Conservation (phyloP, 345 rosid species). For the Euclidium syriacum region DNA sequence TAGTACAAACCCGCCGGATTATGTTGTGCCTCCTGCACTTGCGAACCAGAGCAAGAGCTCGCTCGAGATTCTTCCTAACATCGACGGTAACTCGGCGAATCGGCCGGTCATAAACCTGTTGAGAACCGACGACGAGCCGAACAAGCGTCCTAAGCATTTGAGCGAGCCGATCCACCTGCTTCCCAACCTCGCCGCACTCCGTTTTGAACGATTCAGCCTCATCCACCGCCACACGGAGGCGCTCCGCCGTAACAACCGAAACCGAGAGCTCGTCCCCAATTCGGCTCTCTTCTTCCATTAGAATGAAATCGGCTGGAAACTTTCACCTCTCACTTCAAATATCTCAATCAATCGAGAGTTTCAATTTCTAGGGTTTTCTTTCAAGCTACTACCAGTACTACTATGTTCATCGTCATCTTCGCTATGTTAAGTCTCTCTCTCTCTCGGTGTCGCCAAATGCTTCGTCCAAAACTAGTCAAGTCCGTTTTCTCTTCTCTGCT, state of each 20-base stretch:
- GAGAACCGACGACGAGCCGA: constrained; percentile 40
- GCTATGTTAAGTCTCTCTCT: background rate
- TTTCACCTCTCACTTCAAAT: background rate
- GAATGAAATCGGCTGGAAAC: background rate
- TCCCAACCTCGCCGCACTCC: constrained; percentile 54
- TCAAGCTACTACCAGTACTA: background rate
- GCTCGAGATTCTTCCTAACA: constrained; percentile 50
- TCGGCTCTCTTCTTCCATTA: constrained; percentile 50
- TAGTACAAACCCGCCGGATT: constrained; percentile 54
- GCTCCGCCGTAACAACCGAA: constrained; percentile 51
- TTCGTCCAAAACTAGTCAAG: background rate
- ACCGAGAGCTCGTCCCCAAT: constrained; percentile 51
- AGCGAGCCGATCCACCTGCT: constrained; percentile 53
- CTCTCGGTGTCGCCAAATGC: background rate
- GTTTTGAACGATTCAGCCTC: constrained; percentile 54
- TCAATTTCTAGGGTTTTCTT: background rate
- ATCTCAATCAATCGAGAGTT: background rate
- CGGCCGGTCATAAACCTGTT: constrained; percentile 79
- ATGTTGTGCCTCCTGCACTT: constrained; percentile 70
- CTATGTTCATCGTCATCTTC: constrained; percentile 13
- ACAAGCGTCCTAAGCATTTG: constrained; percentile 58
- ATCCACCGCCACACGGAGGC: constrained; percentile 52
- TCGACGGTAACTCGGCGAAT: constrained; percentile 63
- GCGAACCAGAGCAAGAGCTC: constrained; percentile 52
- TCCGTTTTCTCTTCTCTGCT: background rate